Percentiles rank a stretch among this genome's conserved stretches.
Conservation (phyloP, 805 yeast species). For the Teunomyces atbi region DNA sequence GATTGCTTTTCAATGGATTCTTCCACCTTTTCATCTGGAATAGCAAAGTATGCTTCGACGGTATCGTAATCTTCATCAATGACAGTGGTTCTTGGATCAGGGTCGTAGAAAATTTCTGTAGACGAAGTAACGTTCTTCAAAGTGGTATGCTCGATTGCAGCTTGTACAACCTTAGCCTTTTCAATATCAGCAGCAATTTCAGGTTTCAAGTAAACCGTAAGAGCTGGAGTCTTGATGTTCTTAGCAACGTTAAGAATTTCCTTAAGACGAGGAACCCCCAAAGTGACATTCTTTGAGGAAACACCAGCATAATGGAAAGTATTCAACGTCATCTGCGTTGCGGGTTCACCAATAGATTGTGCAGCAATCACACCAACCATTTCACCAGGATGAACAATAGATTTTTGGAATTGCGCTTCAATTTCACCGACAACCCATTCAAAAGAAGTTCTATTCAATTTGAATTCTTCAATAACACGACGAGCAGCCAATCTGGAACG, state of each 20-base stretch:
- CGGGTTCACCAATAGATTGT: slow-evolving; percentile 97
- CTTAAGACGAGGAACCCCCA: slow-evolving; percentile 97
- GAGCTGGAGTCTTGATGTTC: slow-evolving; percentile 98
- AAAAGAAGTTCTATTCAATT: slow-evolving; percentile 79
- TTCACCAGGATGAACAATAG: slow-evolving; percentile 94
- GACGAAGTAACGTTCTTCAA: slow-evolving; percentile 94
- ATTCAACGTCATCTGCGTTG: slow-evolving; percentile 95
- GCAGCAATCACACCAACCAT: slow-evolving; percentile 99
- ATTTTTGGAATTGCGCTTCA: slow-evolving; percentile 88
- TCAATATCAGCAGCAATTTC: slow-evolving; percentile 86
- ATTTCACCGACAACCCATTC: slow-evolving; percentile 96
- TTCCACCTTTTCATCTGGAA: slow-evolving; percentile 97
- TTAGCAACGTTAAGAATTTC: slow-evolving; percentile 98
- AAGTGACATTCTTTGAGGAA: slow-evolving; percentile 90
- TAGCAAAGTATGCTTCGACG: slow-evolving; percentile 94
- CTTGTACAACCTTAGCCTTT: slow-evolving; percentile 90
- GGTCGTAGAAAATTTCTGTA: slow-evolving; percentile 95
- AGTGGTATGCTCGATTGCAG: slow-evolving; percentile 96
- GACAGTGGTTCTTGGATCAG: slow-evolving; percentile 96
- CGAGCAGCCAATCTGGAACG: slow-evolving; percentile 91
- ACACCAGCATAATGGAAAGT: slow-evolving; percentile 99
- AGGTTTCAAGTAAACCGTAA: slow-evolving; percentile 85
- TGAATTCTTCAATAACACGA: slow-evolving; percentile 88
- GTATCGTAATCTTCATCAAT: slow-evolving; percentile 96
- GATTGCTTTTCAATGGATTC: slow-evolving; percentile 91